phyloP scores from a whole-genome alignment of 169 alveolate genomes.

The Eimeria brunetti region DNA sequence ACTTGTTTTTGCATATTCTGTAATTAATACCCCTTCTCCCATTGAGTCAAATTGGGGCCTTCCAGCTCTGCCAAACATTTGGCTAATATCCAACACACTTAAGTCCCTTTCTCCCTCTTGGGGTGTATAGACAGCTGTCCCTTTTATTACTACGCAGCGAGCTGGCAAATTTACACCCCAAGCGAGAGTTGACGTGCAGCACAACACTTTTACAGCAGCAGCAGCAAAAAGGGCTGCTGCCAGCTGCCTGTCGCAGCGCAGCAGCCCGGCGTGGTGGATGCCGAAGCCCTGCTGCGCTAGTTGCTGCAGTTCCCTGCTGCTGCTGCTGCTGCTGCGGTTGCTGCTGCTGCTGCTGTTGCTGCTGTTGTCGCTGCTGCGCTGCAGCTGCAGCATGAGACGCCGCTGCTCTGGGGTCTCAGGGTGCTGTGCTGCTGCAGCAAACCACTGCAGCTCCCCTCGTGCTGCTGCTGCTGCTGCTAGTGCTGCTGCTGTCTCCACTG shows the following conservation, averaged over 20 bases:
- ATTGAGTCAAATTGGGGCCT: constrained; percentile 98
- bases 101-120: constrained; percentile 98
- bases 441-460: background rate
- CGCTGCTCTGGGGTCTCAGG: background rate
- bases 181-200: constrained; percentile 99
- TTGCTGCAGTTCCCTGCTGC: constrained; percentile 82
- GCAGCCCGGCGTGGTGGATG: constrained; percentile 99
- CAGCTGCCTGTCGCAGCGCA: constrained; percentile 95
- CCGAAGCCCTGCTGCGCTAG: constrained; percentile 97
- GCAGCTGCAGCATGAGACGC: background rate
- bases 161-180: constrained; percentile 99
- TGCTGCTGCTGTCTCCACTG: constrained; percentile 96
- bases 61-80: constrained; percentile 99
- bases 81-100: constrained; percentile 97
- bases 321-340: background rate
- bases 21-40: constrained; percentile 93
- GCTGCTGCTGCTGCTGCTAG: background rate
- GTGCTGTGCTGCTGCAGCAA: background rate
- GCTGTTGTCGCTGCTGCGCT: background rate
- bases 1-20: background rate
- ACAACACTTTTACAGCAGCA: constrained; percentile 96
- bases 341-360: background rate
- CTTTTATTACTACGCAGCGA: constrained; percentile 99
- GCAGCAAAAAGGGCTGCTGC: constrained; percentile 97
- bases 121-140: constrained; percentile 96